A percentile compares a stretch with the other conserved stretches of the same genome.
These are phyloP conservation scores for Pythium vanterpoolii DNA, from an alignment of 352 stramenopile genomes.

Conservation along the genomic window DNA sequence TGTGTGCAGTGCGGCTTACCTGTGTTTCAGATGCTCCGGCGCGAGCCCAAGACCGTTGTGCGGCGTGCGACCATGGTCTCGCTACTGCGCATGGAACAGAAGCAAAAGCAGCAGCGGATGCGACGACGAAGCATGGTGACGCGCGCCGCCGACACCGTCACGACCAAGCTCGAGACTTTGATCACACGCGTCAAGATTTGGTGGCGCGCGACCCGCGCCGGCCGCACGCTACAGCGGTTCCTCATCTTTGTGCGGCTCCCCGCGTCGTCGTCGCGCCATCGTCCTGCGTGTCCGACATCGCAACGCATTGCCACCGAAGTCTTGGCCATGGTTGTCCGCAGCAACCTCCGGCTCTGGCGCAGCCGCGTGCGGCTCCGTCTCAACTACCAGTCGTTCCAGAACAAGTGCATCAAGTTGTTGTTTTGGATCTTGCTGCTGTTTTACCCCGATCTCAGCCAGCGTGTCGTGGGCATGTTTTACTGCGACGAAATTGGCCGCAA, in stretches of 20 bases:
- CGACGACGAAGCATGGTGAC: slow-evolving; percentile 22
- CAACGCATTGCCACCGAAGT: slow-evolving; percentile 52
- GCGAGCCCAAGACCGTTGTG: slow-evolving; percentile 26
- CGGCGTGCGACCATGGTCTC: slow-evolving; percentile 37
- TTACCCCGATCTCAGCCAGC: slow-evolving; percentile 71
- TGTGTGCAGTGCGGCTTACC: slow-evolving; percentile 57
- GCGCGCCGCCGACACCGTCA: slow-evolving; percentile 28
- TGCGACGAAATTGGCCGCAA: slow-evolving; percentile 61
- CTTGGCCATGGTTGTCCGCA: slow-evolving; percentile 57
- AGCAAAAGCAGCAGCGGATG: slow-evolving; percentile 15
- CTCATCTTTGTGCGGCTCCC: slow-evolving; percentile 32
- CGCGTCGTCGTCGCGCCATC: slow-evolving; percentile 41
- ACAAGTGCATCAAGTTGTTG: slow-evolving; percentile 74
- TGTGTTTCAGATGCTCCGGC: slow-evolving; percentile 44
- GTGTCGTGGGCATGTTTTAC: slow-evolving; percentile 68
- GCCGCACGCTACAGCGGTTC: slow-evolving; percentile 27
- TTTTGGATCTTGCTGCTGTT: slow-evolving; percentile 75
- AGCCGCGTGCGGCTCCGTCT: slow-evolving; percentile 64
- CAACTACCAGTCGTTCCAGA: slow-evolving; percentile 71
- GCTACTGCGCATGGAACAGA: slow-evolving; percentile 41
- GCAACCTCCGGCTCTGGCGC: slow-evolving; percentile 66
- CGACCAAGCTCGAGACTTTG: slow-evolving; percentile 4
- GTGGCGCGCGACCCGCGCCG: slow-evolving; percentile 19
- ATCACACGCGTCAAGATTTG: slow-evolving; percentile 14
- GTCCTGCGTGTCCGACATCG: slow-evolving; percentile 45